Evolutionary conservation across 164 flowering plant species (phyloP).

Genomic region (Magnolia officinalis): DNA sequence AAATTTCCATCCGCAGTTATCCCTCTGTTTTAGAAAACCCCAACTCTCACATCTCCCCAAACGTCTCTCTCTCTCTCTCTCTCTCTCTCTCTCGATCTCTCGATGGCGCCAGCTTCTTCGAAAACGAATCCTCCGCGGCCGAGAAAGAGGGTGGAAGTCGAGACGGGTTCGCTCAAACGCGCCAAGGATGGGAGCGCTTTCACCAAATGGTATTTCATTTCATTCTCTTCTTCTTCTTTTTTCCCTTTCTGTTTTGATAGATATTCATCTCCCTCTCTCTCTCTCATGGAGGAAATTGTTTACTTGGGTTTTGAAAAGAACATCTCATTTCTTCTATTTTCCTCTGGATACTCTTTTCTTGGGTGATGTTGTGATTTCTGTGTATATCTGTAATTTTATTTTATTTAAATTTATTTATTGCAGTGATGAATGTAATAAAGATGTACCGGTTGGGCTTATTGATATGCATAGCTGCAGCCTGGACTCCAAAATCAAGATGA

Average conservation of each 20-base stretch:
- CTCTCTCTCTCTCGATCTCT: constrained; percentile 6
- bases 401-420: neutral
- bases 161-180: constrained; percentile 45
- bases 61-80: neutral
- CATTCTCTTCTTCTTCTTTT: neutral
- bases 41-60: neutral
- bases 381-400: no score
- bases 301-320: neutral
- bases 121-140: constrained; percentile 44
- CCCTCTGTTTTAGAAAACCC: neutral
- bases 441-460: constrained; percentile 76
- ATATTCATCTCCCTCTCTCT: neutral
- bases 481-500: constrained; percentile 86
- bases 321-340: neutral
- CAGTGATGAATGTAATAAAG: constrained; percentile 80
- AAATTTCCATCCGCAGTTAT: neutral
- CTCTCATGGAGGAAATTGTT: neutral
- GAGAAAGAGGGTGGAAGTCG: constrained; percentile 72
- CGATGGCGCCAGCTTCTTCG: constrained; percentile 31
- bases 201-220: constrained; percentile 49
- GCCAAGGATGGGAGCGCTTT: constrained; percentile 88
- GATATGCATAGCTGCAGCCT: constrained; percentile 80
- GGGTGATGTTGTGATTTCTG: neutral
- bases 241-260: neutral
- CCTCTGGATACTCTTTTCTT: neutral